Evolutionary conservation across 176 grass and related monocot species (phyloP).

Genomic region (Luzula sylvatica): DNA sequence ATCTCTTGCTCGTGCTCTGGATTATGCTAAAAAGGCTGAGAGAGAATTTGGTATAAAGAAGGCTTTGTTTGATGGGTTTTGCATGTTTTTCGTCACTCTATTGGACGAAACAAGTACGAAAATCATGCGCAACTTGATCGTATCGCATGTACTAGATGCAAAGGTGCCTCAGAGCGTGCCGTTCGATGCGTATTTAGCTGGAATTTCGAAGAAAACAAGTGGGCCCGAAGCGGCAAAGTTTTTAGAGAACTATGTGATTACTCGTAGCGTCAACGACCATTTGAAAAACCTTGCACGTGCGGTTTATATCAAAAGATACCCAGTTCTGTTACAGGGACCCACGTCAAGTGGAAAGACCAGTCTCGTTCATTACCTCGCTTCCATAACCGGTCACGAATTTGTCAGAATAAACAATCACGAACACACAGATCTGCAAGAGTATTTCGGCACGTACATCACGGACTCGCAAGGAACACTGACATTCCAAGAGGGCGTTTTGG

Average conservation of each 20-base stretch:
- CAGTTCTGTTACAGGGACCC: slow-evolving; percentile 89
- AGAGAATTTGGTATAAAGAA: slow-evolving; percentile 64
- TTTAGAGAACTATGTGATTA: slow-evolving; percentile 53
- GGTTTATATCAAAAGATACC: slow-evolving; percentile 82
- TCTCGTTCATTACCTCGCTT: slow-evolving; percentile 75
- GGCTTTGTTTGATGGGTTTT: slow-evolving; percentile 94
- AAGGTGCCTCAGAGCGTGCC: slow-evolving; percentile 35
- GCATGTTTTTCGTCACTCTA: slow-evolving; percentile 97
- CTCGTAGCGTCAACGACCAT: slow-evolving; percentile 67
- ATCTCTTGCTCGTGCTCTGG: slow-evolving; percentile 75
- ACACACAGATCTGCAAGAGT: slow-evolving; percentile 97
- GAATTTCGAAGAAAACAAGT: slow-evolving; percentile 22
- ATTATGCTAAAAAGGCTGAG: slow-evolving; percentile 47
- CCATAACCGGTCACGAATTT: slow-evolving; percentile 79
- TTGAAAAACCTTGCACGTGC: slow-evolving; percentile 75
- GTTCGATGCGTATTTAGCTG: slow-evolving; percentile 46
- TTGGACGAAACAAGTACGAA: slow-evolving; percentile 71
- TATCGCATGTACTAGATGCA: slow-evolving; percentile 41
- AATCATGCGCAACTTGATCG: slow-evolving; percentile 63
- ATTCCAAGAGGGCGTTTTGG: slow-evolving; percentile 90
- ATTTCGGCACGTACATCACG: slow-evolving; percentile 76
- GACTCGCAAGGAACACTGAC: slow-evolving; percentile 65
- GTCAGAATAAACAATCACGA: slow-evolving; percentile 98
- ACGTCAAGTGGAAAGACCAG: slow-evolving; percentile 98
- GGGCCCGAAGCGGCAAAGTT: slow-evolving; percentile 32